These are phyloP conservation scores for Heterobasidion occidentale DNA, from an alignment of 1,284 basidiomycete species.

Conservation along the genomic window DNA sequence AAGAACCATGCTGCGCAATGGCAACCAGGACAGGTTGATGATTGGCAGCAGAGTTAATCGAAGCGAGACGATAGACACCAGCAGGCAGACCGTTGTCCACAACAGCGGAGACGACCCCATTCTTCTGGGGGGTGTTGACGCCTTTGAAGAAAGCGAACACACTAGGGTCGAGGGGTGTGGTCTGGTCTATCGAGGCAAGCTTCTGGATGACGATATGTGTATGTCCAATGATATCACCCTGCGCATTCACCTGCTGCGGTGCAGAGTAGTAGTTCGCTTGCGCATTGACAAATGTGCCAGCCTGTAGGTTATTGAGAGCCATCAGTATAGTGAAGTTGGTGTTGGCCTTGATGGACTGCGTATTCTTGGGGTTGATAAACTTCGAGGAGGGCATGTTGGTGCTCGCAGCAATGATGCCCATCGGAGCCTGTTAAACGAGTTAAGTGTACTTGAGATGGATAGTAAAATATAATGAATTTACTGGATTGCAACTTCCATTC, in stretches of 20 bases:
- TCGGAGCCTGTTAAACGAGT: constrained; percentile 24
- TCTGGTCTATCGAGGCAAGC: constrained; percentile 39
- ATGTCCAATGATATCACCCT: constrained; percentile 52
- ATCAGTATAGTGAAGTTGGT: constrained; percentile 50
- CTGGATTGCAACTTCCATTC: constrained; percentile 56
- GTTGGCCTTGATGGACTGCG: constrained; percentile 42
- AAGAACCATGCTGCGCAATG: constrained; percentile 49
- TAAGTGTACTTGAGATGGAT: background rate
- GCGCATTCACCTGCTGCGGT: constrained; percentile 50
- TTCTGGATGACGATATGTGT: constrained; percentile 58
- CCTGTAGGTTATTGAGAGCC: constrained; percentile 46
- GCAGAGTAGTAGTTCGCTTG: constrained; percentile 57
- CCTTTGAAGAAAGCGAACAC: constrained; percentile 68
- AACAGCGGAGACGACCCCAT: constrained; percentile 41
- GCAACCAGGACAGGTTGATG: constrained; percentile 61
- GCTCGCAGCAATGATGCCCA: constrained; percentile 48
- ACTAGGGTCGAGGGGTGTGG: constrained; percentile 43
- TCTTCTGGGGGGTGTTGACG: constrained; percentile 38
- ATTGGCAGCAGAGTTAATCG: constrained; percentile 53
- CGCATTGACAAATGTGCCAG: constrained; percentile 58
- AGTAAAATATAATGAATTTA: constrained; percentile 10
- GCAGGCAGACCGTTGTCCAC: constrained; percentile 51
- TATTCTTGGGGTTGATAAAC: constrained; percentile 49
- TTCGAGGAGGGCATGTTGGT: constrained; percentile 53
- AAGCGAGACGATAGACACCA: constrained; percentile 53